Evolutionary conservation across 2,329 filamentous ascomycete species (phyloP).

Genomic region (Pseudogymnoascus verrucosus): DNA sequence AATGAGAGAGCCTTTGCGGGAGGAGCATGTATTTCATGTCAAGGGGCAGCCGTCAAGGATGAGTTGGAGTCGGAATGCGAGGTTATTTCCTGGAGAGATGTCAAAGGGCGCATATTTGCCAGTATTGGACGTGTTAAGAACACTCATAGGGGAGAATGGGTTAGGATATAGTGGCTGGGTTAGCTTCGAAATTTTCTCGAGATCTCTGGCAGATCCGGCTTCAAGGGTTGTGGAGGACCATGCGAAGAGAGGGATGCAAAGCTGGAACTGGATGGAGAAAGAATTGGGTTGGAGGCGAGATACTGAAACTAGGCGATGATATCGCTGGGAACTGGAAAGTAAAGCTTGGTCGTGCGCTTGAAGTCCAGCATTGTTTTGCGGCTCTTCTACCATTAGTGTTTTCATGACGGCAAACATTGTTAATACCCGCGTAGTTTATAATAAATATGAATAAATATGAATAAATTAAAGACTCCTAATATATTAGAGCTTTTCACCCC

Average conservation of each 20-base stretch:
- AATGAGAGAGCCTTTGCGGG: conserved; percentile 47
- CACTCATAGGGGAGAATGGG: conserved; percentile 41
- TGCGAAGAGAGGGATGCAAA: conserved; percentile 41
- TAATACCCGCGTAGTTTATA: not conserved
- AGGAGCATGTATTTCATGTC: conserved; percentile 51
- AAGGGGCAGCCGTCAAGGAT: conserved; percentile 54
- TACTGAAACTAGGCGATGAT: no score
- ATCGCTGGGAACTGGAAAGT: no score
- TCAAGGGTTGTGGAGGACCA: conserved; percentile 40
- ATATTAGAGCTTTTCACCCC: not conserved
- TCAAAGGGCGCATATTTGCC: conserved; percentile 55
- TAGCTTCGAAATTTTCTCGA: conserved; percentile 51
- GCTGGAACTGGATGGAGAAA: conserved; percentile 41
- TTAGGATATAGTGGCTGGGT: conserved; percentile 52
- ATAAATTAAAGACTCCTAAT: not conserved
- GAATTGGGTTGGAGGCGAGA: conserved; percentile 16
- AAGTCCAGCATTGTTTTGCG: no score
- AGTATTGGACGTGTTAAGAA: conserved; percentile 41
- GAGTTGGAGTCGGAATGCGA: conserved; percentile 72
- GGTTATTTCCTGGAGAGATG: conserved; percentile 43
- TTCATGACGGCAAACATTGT: not conserved
- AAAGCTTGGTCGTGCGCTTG: no score
- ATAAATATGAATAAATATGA: not conserved
- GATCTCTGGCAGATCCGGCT: conserved; percentile 39
- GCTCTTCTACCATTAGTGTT: no score